phyloP scores from a whole-genome alignment of 1,284 basidiomycete genomes.

The Ceratobasidium sp. region DNA sequence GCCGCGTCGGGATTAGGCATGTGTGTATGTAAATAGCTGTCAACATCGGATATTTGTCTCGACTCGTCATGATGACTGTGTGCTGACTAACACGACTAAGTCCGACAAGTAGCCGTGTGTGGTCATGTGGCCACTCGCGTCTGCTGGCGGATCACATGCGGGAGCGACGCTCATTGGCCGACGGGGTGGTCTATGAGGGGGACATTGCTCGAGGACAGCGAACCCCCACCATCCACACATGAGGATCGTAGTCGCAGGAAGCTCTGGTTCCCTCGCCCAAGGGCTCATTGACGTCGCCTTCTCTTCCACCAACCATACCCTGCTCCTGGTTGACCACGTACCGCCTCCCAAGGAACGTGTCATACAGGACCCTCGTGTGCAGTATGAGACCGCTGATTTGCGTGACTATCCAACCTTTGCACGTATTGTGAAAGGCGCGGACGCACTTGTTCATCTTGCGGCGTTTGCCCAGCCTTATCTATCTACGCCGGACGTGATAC shows the following conservation, averaged over 20 bases:
- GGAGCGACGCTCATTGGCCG: too few relatives aligned
- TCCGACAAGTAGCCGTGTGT: too few relatives aligned
- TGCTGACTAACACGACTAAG: too few relatives aligned
- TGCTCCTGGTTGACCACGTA: constrained; percentile 45
- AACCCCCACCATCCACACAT: constrained; percentile 45
- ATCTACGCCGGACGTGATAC: constrained; percentile 49
- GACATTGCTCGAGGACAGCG: too few relatives aligned
- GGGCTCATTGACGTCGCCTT: constrained; percentile 51
- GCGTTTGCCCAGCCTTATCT: constrained; percentile 52
- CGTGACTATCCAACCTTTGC: constrained; percentile 48
- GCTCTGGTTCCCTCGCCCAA: constrained; percentile 49
- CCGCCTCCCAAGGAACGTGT: constrained; percentile 40
- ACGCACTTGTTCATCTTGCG: constrained; percentile 55
- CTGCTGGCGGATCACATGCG: too few relatives aligned
- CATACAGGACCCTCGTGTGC: constrained; percentile 45
- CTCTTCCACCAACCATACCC: constrained; percentile 49
- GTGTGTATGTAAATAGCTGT: background rate
- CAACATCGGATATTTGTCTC: too few relatives aligned
- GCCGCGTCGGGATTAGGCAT: constrained; percentile 9
- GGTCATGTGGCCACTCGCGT: too few relatives aligned
- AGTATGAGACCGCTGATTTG: constrained; percentile 50
- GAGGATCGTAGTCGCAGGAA: constrained; percentile 55
- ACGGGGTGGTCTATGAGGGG: too few relatives aligned
- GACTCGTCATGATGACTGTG: background rate
- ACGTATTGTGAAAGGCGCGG: constrained; percentile 47